Evolutionary conservation across 441 rosid genomes (phyloP).

Genomic region (Populus hybrid): DNA sequence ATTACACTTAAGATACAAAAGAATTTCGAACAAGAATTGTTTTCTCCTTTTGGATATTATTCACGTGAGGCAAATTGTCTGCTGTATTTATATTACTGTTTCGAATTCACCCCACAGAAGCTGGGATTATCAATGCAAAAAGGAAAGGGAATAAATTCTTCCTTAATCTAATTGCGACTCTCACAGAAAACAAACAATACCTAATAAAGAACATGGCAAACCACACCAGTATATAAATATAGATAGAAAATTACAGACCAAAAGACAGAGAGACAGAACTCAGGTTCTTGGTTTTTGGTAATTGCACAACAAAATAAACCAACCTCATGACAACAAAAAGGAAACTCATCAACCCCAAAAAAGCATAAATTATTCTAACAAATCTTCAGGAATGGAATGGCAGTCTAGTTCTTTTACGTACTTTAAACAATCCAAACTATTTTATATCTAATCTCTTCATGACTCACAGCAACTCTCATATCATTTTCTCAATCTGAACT

Average conservation of each 20-base stretch:
- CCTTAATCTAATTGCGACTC: background rate
- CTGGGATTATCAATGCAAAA: background rate
- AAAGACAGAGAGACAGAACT: background rate
- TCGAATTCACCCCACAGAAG: background rate
- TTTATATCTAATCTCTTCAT: background rate
- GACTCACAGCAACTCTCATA: background rate
- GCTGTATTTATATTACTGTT: background rate
- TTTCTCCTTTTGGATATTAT: background rate
- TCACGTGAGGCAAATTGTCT: background rate
- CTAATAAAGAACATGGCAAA: background rate
- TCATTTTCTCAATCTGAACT: background rate
- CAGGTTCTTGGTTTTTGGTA: background rate
- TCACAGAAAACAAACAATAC: background rate
- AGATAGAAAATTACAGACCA: background rate
- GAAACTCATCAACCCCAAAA: background rate
- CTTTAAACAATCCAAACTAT: background rate
- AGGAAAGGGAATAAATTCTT: background rate
- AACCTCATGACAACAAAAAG: background rate
- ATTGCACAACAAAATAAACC: background rate
- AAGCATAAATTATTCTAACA: background rate
- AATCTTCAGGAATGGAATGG: background rate
- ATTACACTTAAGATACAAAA: background rate
- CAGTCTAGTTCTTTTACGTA: background rate
- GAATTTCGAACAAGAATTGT: too few species aligned
- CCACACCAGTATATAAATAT: background rate